Evolutionary conservation across 2,329 filamentous ascomycete species (phyloP).

Genomic region (Hymenoscyphus linearis): DNA sequence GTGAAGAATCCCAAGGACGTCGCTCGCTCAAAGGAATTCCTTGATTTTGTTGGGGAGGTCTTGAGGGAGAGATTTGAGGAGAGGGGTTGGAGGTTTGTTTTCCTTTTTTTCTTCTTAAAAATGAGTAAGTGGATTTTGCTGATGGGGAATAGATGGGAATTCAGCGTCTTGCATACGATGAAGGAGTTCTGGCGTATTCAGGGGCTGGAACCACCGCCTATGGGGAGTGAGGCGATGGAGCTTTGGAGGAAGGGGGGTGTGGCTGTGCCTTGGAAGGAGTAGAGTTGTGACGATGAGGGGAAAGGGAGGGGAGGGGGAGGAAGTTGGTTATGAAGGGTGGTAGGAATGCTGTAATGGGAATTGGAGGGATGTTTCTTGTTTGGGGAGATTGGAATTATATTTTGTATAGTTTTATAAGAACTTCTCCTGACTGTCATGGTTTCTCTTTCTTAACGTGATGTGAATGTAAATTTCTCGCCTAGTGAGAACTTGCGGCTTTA

Average conservation of each 20-base stretch:
- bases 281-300: background rate
- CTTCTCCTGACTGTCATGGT: too few relatives aligned
- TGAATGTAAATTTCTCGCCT: too few relatives aligned
- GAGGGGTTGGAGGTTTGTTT: constrained; percentile 20
- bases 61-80: constrained; percentile 18
- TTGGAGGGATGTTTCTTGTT: too few relatives aligned
- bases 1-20: constrained; percentile 4
- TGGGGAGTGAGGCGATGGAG: constrained; percentile 17
- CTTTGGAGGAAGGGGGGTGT: constrained; percentile 10
- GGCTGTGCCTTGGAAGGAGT: background rate
- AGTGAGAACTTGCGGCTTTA: too few relatives aligned
- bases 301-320: background rate
- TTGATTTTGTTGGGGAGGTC: constrained; percentile 14
- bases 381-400: too few relatives aligned
- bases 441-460: too few relatives aligned
- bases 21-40: constrained; percentile 1
- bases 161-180: constrained; percentile 13
- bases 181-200: constrained; percentile 20
- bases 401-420: too few relatives aligned
- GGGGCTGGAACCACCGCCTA: constrained; percentile 14
- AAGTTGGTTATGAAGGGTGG: too few relatives aligned
- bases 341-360: too few relatives aligned
- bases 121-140: background rate
- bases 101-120: background rate
- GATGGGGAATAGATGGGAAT: constrained; percentile 18